Conservation (phyloP, 345 rosid species). For the Boechera retrofracta region DNA sequence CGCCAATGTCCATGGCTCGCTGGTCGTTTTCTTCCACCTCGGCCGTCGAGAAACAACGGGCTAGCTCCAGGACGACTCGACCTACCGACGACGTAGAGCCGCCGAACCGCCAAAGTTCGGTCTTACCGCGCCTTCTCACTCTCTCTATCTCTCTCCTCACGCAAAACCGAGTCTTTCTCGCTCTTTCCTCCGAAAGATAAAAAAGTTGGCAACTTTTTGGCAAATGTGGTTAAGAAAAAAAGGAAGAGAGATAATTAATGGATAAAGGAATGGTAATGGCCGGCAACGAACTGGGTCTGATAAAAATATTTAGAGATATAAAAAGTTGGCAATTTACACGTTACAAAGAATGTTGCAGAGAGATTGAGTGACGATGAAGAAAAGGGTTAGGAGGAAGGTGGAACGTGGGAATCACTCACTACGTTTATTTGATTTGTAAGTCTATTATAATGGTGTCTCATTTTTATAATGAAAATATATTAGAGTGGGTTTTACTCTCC, state of each 20-base stretch:
- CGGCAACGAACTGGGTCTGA: slow-evolving; percentile 34
- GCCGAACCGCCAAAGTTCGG: slow-evolving; percentile 33
- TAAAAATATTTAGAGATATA: background rate
- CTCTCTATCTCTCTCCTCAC: slow-evolving; percentile 33
- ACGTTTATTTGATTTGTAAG: too few species aligned
- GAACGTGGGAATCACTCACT: too few species aligned
- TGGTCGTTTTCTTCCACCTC: slow-evolving; percentile 54
- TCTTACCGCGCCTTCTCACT: slow-evolving; percentile 23
- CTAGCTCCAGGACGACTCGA: slow-evolving; percentile 64
- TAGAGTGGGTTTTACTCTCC: too few species aligned
- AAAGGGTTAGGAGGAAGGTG: slow-evolving; percentile 34
- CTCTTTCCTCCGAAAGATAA: background rate
- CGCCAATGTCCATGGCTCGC: slow-evolving; percentile 81
- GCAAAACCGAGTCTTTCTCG: background rate
- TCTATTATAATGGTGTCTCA: too few species aligned
- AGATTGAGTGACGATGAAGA: slow-evolving; percentile 48
- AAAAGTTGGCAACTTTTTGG: background rate
- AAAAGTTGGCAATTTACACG: slow-evolving; percentile 27
- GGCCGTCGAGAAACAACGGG: slow-evolving; percentile 64
- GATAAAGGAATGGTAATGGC: slow-evolving; percentile 27
- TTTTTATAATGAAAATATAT: too few species aligned
- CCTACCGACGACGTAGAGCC: slow-evolving; percentile 33
- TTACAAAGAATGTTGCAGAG: slow-evolving; percentile 30
- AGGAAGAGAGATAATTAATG: background rate
- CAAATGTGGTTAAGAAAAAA: background rate